Conservation (phyloP, 2,329 filamentous ascomycete species). For the Fusarium domesticum region DNA sequence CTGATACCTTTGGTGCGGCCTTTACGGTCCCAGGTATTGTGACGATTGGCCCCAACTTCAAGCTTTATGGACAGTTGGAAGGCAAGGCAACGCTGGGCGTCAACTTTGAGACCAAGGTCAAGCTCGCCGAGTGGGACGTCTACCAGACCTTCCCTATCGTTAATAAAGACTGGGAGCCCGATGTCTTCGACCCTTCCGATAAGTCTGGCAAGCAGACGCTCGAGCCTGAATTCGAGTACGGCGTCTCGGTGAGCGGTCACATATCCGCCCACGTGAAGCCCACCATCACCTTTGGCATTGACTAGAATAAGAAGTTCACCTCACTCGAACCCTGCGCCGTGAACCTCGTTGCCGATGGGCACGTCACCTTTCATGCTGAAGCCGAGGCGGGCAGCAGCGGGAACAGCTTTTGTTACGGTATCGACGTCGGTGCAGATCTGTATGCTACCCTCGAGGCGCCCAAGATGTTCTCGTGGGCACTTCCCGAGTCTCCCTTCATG, state of each 20-base stretch:
- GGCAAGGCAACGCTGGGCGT: slow-evolving; percentile 22
- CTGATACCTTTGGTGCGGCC: slow-evolving; percentile 28
- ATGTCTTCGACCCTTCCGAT: background rate
- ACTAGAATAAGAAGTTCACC: slow-evolving; percentile 4
- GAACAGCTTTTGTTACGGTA: slow-evolving; percentile 4
- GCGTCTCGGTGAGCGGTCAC: slow-evolving; percentile 2
- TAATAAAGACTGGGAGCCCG: slow-evolving; percentile 5
- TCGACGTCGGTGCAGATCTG: slow-evolving; percentile 5
- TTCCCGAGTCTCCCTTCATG: slow-evolving; percentile 5
- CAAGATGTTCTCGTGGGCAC: slow-evolving; percentile 7
- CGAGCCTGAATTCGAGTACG: slow-evolving; percentile 8
- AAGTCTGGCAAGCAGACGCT: slow-evolving; percentile 3
- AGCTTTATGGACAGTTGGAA: slow-evolving; percentile 22
- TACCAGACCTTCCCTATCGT: slow-evolving; percentile 5
- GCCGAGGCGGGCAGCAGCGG: slow-evolving; percentile 4
- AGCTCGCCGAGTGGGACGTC: slow-evolving; percentile 28
- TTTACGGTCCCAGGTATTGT: slow-evolving; percentile 31
- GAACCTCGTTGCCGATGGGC: slow-evolving; percentile 6
- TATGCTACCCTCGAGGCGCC: slow-evolving; percentile 8
- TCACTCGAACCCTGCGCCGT: slow-evolving; percentile 5
- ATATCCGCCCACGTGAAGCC: slow-evolving; percentile 7
- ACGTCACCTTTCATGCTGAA: slow-evolving; percentile 8
- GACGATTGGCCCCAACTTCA: slow-evolving; percentile 33
- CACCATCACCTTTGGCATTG: slow-evolving; percentile 9
- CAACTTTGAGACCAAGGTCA: slow-evolving; percentile 26